A percentile compares a stretch with the other conserved stretches of the same genome.
phyloP scores from a whole-genome alignment of 257 asterid species.

The Scutellaria galericulata region DNA sequence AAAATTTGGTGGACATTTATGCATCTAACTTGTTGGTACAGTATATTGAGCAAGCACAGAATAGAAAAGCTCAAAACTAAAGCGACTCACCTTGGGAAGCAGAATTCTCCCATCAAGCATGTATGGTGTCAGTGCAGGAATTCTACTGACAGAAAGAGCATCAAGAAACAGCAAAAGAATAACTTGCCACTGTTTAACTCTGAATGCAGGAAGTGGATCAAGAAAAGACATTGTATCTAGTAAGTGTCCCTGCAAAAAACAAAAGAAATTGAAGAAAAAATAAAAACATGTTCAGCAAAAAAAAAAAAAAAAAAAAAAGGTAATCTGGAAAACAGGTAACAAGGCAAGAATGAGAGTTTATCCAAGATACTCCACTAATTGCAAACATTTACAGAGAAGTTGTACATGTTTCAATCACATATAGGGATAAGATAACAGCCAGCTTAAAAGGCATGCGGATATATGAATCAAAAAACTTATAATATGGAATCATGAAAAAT shows the following conservation, averaged over 20 bases:
- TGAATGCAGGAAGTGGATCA: constrained; percentile 83
- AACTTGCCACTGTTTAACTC: constrained; percentile 89
- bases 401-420: constrained; percentile 13
- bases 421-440: neutral
- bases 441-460: neutral
- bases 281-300: neutral
- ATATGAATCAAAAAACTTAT: neutral
- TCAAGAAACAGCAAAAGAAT: constrained; percentile 75
- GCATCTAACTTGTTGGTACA: neutral
- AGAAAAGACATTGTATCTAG: constrained; percentile 82
- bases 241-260: constrained; percentile 62
- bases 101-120: constrained; percentile 60
- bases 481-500: constrained; percentile 7
- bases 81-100: constrained; percentile 74
- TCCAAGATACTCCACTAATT: constrained; percentile 14
- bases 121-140: constrained; percentile 63
- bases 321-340: constrained; percentile 17
- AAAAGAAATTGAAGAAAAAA: constrained; percentile 22
- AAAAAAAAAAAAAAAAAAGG: constrained; percentile 18
- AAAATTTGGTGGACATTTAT: neutral
- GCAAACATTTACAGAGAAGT: constrained; percentile 8
- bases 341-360: neutral
- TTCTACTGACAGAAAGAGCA: constrained; percentile 82
- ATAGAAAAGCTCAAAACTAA: constrained; percentile 20
- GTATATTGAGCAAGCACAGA: constrained; percentile 19